Conservation (phyloP, 306 rosid species). For the Quercus agrifolia region DNA sequence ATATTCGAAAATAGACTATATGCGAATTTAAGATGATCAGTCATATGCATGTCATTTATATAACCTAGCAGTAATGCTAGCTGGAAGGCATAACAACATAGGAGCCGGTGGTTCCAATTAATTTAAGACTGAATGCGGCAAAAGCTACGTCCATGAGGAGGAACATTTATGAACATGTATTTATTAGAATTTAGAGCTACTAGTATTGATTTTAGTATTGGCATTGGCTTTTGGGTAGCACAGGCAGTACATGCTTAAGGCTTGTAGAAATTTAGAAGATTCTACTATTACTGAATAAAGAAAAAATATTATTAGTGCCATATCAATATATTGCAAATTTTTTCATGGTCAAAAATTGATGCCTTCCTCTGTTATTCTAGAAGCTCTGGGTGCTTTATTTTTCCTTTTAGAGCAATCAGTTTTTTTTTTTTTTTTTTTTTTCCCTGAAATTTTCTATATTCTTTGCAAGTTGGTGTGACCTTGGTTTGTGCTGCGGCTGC, state of each 20-base stretch:
- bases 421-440: not conserved
- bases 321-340: not conserved
- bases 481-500: not conserved
- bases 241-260: not conserved
- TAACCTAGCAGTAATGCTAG: not conserved
- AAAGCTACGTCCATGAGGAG: not conserved
- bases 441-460: not conserved
- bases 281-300: not conserved
- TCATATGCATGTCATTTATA: not conserved
- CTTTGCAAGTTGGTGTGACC: not conserved
- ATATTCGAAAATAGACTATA: not conserved
- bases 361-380: not conserved
- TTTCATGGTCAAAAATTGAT: not conserved
- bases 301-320: not conserved
- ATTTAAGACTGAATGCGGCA: not conserved
- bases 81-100: not conserved
- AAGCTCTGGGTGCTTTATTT: not conserved
- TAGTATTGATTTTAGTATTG: not conserved
- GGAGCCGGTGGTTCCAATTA: not conserved
- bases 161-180: not conserved
- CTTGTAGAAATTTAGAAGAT: not conserved
- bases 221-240: not conserved
- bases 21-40: not conserved
- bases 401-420: not conserved
- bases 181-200: not conserved